These are phyloP conservation scores for Penicillium egyptiacum DNA, from an alignment of 495 filamentous ascomycete genomes.

Conservation along the genomic window DNA sequence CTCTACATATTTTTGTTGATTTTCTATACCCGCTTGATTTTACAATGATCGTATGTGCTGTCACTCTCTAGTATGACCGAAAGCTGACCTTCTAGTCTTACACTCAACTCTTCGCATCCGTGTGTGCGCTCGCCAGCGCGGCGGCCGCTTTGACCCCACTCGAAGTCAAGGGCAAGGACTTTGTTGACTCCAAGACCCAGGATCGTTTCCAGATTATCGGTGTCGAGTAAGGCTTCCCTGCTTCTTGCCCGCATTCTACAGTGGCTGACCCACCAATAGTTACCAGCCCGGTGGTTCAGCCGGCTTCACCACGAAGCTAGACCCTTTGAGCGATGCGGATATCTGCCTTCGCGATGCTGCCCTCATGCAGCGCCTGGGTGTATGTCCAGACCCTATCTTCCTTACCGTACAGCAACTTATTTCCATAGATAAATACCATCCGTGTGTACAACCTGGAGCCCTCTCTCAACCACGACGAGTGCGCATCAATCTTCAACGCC, in stretches of 20 bases:
- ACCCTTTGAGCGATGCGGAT: slow-evolving; percentile 73
- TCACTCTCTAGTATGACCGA: neutral
- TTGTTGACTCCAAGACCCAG: slow-evolving; percentile 75
- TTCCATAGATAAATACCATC: slow-evolving; percentile 74
- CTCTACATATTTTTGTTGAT: neutral
- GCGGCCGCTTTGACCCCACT: slow-evolving; percentile 70
- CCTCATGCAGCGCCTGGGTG: slow-evolving; percentile 80
- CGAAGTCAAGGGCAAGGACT: slow-evolving; percentile 72
- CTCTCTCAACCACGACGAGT: slow-evolving; percentile 79
- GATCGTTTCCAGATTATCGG: slow-evolving; percentile 88
- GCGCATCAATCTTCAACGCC: slow-evolving; percentile 87
- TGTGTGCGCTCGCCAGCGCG: slow-evolving; percentile 47
- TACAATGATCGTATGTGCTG: slow-evolving; percentile 3
- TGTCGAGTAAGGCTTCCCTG: slow-evolving; percentile 60
- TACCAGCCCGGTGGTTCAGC: slow-evolving; percentile 89
- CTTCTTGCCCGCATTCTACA: neutral
- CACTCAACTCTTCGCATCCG: slow-evolving; percentile 40
- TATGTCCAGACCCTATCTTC: slow-evolving; percentile 25
- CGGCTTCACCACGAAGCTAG: slow-evolving; percentile 68
- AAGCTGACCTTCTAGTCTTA: slow-evolving; percentile 24
- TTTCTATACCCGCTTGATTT: slow-evolving; percentile 4
- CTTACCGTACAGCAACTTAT: slow-evolving; percentile 6
- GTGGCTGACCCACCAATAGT: slow-evolving; percentile 35
- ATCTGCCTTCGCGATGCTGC: slow-evolving; percentile 88
- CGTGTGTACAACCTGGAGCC: slow-evolving; percentile 92